Percentiles rank a stretch among this genome's conserved stretches.
Conservation (phyloP, 2,329 filamentous ascomycete species). For the Scytalidium sp. region DNA sequence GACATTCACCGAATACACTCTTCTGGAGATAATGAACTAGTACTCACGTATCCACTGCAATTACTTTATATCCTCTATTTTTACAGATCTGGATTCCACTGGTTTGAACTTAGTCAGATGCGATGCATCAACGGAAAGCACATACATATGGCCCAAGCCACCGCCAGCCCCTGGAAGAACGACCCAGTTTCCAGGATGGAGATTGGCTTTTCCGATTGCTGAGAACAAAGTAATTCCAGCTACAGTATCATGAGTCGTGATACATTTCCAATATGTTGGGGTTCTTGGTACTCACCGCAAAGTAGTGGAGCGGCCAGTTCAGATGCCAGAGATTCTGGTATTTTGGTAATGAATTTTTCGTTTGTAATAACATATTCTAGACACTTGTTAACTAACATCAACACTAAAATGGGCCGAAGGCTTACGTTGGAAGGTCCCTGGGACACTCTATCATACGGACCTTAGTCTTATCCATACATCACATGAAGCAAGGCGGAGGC, state of each 20-base stretch:
- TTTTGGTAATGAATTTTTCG: not conserved
- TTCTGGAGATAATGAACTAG: not conserved
- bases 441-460: not conserved
- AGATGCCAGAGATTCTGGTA: conserved; percentile 48
- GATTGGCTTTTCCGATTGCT: conserved; percentile 55
- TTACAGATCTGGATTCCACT: not conserved
- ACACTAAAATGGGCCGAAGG: not conserved
- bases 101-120: not conserved
- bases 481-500: not conserved
- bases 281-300: conserved; percentile 32
- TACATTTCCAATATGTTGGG: not conserved
- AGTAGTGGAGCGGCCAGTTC: conserved; percentile 62
- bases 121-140: not conserved
- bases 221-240: conserved; percentile 64
- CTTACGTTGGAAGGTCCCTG: not conserved
- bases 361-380: conserved; percentile 48
- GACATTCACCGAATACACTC: not conserved
- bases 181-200: conserved; percentile 36
- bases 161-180: conserved; percentile 57
- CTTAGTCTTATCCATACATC: not conserved
- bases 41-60: not conserved
- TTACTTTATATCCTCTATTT: not conserved
- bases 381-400: not conserved
- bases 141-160: conserved; percentile 53
- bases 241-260: not conserved